Conservation (phyloP, 768 basidiomycete species). For the Tricholoma flavovirens region DNA sequence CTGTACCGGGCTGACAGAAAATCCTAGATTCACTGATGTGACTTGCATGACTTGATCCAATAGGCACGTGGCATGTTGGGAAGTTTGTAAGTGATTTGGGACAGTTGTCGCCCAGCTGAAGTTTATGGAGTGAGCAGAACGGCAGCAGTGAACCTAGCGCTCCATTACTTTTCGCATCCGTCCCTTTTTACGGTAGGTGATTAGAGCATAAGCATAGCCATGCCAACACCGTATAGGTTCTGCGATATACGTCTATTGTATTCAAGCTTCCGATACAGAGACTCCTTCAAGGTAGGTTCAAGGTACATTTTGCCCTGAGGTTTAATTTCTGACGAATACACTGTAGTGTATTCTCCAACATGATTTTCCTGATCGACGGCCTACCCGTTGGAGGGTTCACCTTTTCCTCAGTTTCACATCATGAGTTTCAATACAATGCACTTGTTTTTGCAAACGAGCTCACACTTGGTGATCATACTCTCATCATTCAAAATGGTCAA, state of each 20-base stretch:
- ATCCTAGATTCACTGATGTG: too few species aligned
- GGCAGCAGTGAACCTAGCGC: constrained; percentile 11
- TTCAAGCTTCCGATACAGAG: constrained; percentile 21
- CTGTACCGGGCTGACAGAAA: too few species aligned
- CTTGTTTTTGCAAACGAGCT: constrained; percentile 29
- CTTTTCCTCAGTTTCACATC: constrained; percentile 12
- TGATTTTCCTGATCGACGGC: constrained; percentile 34
- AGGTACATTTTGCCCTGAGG: too few species aligned
- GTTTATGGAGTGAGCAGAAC: background rate
- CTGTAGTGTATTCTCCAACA: constrained; percentile 24
- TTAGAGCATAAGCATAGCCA: background rate
- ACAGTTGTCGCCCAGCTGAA: background rate
- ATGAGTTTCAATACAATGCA: constrained; percentile 27
- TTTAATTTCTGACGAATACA: background rate
- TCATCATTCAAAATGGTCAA: constrained; percentile 30
- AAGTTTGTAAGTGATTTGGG: constrained; percentile 12
- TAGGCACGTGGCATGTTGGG: constrained; percentile 32
- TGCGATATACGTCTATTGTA: constrained; percentile 40
- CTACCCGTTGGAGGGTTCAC: constrained; percentile 24
- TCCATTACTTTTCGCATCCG: constrained; percentile 19
- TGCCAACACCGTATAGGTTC: constrained; percentile 24
- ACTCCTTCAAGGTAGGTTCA: constrained; percentile 14
- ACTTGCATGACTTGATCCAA: background rate
- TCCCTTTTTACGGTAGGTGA: constrained; percentile 30
- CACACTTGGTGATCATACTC: constrained; percentile 21